A percentile compares a stretch with the other conserved stretches of the same genome.
These are phyloP conservation scores for Colletotrichum theobromicola DNA, from an alignment of 2,329 filamentous ascomycete species.

Conservation along the genomic window DNA sequence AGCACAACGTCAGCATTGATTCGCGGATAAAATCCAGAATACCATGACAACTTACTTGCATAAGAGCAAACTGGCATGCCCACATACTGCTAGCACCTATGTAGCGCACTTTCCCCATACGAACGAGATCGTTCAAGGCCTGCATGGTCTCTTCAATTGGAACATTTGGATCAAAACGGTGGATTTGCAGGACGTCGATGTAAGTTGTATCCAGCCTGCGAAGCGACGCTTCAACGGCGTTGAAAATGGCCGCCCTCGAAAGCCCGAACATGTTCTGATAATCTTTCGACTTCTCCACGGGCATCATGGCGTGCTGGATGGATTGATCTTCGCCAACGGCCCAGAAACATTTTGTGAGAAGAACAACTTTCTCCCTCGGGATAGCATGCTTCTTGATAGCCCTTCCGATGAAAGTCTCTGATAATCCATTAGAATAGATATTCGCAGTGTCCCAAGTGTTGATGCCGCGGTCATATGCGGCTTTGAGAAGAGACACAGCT, in stretches of 20 bases:
- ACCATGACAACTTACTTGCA: background rate
- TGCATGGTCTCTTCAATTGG: background rate
- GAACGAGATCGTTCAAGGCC: background rate
- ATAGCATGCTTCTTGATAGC: constrained; percentile 65
- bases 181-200: background rate
- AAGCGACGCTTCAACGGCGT: background rate
- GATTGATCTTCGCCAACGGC: constrained; percentile 49
- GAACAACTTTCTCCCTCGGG: constrained; percentile 60
- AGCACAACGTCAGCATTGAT: background rate
- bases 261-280: background rate
- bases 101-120: background rate
- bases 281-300: background rate
- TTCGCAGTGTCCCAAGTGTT: constrained; percentile 65
- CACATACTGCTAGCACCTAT: background rate
- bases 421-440: constrained; percentile 60
- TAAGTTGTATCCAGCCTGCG: background rate
- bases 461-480: constrained; percentile 66
- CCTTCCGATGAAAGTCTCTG: constrained; percentile 60
- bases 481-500: constrained; percentile 59
- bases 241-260: background rate
- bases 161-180: background rate
- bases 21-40: background rate
- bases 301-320: background rate
- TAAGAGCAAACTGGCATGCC: background rate
- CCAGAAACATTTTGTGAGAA: constrained; percentile 61